phyloP scores from a whole-genome alignment of 2,329 filamentous ascomycete species.

The Cryphonectria naterciae region DNA sequence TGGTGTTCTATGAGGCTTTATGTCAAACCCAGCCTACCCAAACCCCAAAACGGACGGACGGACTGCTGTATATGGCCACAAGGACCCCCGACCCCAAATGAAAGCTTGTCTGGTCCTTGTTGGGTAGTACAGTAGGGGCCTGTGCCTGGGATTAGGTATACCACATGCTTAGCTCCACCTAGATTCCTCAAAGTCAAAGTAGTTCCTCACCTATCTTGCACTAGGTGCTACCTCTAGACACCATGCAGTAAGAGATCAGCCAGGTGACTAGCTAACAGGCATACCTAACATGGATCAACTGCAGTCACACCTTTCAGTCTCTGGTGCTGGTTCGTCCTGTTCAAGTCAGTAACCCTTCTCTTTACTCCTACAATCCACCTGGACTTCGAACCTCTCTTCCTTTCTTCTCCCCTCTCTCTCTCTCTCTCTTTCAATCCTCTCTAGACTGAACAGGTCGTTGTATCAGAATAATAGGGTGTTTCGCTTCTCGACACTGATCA shows the following conservation, averaged over 20 bases:
- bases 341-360: constrained; percentile 19
- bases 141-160: neutral
- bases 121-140: constrained; percentile 9
- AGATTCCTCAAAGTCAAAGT: constrained; percentile 3
- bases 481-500: constrained; percentile 6
- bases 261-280: constrained; percentile 13
- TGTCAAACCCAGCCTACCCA: neutral
- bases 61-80: neutral
- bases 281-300: neutral
- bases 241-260: neutral
- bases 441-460: neutral
- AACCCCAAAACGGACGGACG: neutral
- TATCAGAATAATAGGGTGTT: constrained; percentile 4
- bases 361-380: constrained; percentile 19
- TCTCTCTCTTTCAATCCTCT: neutral
- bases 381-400: constrained; percentile 4
- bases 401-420: neutral
- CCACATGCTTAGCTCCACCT: neutral
- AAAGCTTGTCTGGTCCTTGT: neutral
- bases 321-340: constrained; percentile 18
- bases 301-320: constrained; percentile 22
- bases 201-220: neutral
- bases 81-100: neutral
- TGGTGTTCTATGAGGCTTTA: neutral
- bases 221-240: neutral